Percentiles rank a stretch among this genome's conserved stretches.
Evolutionary conservation across 495 filamentous ascomycete genomes (phyloP).

Genomic region (Neurospora terricola): DNA sequence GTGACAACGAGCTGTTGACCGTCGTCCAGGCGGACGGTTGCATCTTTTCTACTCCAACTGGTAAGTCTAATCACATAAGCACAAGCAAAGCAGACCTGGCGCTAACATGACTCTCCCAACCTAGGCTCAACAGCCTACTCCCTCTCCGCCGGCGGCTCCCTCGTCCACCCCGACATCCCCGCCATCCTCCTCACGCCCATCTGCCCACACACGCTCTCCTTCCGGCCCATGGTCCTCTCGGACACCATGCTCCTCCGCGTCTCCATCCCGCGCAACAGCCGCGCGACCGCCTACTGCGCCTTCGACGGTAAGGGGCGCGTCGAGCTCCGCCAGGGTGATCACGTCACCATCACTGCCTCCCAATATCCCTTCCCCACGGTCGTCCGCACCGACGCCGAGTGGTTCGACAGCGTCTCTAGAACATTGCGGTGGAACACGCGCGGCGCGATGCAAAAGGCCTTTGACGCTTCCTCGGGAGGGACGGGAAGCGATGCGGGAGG

Average conservation of each 20-base stretch:
- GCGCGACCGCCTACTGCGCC: constrained; percentile 86
- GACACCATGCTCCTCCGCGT: constrained; percentile 86
- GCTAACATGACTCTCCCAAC: not conserved
- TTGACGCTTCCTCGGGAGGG: constrained; percentile 35
- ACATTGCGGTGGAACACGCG: constrained; percentile 90
- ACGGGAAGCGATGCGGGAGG: constrained; percentile 22
- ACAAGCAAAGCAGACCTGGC: not conserved
- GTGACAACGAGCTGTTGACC: constrained; percentile 84
- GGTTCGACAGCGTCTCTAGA: constrained; percentile 87
- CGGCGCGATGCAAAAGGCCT: constrained; percentile 76
- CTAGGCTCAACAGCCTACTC: constrained; percentile 86
- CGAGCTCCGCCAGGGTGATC: constrained; percentile 83
- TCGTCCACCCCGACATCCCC: constrained; percentile 94
- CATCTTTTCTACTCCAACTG: constrained; percentile 94
- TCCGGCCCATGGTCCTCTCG: constrained; percentile 97
- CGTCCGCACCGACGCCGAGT: constrained; percentile 67
- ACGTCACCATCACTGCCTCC: constrained; percentile 86
- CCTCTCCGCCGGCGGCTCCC: constrained; percentile 86
- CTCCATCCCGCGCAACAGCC: constrained; percentile 70
- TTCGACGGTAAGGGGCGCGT: constrained; percentile 95
- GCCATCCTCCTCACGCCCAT: constrained; percentile 96
- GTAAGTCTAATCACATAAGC: constrained; percentile 28
- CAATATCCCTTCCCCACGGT: constrained; percentile 96
- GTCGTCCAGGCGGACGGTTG: constrained; percentile 93
- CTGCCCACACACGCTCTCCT: constrained; percentile 92